Percentiles rank a stretch among this genome's conserved stretches.
Conservation (phyloP, 495 filamentous ascomycete species). For the Trichoderma virens region DNA sequence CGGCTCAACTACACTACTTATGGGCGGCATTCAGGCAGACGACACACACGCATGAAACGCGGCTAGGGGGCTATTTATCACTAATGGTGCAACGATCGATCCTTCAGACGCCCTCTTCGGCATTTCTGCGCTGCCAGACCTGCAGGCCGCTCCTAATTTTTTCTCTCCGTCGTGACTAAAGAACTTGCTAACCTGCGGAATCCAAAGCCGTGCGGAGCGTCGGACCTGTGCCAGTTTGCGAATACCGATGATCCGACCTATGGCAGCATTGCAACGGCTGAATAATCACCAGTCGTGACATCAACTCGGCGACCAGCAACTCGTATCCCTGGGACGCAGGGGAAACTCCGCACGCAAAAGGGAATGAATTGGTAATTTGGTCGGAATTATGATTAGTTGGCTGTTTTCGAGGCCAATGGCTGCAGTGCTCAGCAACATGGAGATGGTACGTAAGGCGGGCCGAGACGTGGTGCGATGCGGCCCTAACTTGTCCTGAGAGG, state of each 20-base stretch:
- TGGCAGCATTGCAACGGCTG: background rate
- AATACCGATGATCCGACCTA: constrained; percentile 3
- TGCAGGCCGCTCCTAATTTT: background rate
- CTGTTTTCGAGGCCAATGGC: too few species aligned
- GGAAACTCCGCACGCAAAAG: background rate
- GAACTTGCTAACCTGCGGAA: background rate
- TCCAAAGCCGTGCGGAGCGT: constrained; percentile 1
- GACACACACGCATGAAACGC: too few species aligned
- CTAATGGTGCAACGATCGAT: too few species aligned
- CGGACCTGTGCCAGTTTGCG: background rate
- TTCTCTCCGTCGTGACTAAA: background rate
- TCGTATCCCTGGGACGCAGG: background rate
- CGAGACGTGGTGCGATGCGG: background rate
- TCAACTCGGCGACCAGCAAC: background rate
- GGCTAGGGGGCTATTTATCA: too few species aligned
- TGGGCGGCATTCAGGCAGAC: too few species aligned
- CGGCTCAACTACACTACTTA: too few species aligned
- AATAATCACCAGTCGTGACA: background rate
- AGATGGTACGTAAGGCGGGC: background rate
- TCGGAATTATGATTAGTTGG: too few species aligned
- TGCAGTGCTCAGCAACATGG: background rate
- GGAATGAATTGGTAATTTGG: background rate
- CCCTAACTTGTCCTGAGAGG: background rate
- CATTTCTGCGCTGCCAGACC: too few species aligned
- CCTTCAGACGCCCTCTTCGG: too few species aligned